Percentiles rank a stretch among this genome's conserved stretches.
Evolutionary conservation across 192 early-diverging fungal species (phyloP).

Genomic region (Coemansia sp.): DNA sequence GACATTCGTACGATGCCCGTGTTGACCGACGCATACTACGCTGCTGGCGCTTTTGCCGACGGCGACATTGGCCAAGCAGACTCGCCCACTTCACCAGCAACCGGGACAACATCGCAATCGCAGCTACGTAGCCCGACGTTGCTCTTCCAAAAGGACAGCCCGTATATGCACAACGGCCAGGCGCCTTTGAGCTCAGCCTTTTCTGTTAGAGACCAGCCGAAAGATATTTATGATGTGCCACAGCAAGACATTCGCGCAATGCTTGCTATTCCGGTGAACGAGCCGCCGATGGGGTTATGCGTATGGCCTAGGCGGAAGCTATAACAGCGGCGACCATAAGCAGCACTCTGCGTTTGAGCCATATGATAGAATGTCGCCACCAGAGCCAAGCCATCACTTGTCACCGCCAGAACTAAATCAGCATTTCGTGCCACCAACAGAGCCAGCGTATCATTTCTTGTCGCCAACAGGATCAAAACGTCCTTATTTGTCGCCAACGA

Average conservation of each 20-base stretch:
- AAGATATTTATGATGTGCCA: neutral
- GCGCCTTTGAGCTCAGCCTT: constrained; percentile 4
- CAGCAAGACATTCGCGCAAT: constrained; percentile 6
- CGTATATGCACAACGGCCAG: constrained; percentile 10
- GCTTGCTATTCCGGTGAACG: neutral
- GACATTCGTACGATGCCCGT: neutral
- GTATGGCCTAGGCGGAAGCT: neutral
- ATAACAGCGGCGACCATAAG: neutral
- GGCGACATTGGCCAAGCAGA: neutral
- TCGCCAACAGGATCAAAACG: neutral
- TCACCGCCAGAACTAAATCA: neutral
- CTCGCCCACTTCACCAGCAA: constrained; percentile 8
- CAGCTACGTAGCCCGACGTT: constrained; percentile 26
- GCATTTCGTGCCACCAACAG: neutral
- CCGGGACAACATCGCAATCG: constrained; percentile 2
- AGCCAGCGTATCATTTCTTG: neutral
- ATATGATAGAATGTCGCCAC: neutral
- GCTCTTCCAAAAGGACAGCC: constrained; percentile 11
- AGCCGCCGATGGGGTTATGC: neutral
- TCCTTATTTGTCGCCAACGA: constrained; percentile 28
- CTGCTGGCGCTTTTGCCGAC: neutral
- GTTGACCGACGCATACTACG: neutral
- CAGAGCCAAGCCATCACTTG: neutral
- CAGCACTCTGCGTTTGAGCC: neutral
- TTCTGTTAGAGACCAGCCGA: neutral